phyloP scores from a whole-genome alignment of 140 eudicot genomes.

The Erigeron philadelphicus region DNA sequence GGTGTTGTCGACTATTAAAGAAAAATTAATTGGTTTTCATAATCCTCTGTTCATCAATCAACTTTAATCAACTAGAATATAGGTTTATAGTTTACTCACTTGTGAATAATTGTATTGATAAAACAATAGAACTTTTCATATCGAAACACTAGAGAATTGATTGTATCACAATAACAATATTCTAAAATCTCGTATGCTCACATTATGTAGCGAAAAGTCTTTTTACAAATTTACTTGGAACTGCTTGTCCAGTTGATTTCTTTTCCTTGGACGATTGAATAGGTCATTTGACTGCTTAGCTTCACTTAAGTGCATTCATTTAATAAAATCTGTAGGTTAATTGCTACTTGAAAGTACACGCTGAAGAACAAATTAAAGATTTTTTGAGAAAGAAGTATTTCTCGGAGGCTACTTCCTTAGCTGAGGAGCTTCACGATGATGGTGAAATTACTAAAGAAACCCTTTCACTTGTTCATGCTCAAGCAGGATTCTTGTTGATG shows the following conservation, averaged over 20 bases:
- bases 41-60: not conserved
- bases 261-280: not conserved
- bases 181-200: not conserved
- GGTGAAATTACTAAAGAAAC: conserved; percentile 77
- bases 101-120: conserved; percentile 4
- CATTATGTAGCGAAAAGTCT: no score
- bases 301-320: not conserved
- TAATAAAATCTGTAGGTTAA: conserved; percentile 38
- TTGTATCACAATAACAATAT: not conserved
- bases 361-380: conserved; percentile 87
- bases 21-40: not conserved
- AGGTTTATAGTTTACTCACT: not conserved
- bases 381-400: conserved; percentile 66
- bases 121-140: not conserved
- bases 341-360: conserved; percentile 66
- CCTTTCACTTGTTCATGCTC: conserved; percentile 85
- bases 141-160: not conserved
- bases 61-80: conserved; percentile 1
- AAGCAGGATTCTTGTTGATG: conserved; percentile 88
- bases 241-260: not conserved
- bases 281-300: not conserved
- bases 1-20: not conserved
- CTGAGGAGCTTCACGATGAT: conserved; percentile 74
- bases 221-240: not conserved
- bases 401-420: conserved; percentile 67